Evolutionary conservation across 1,139 yeast species (phyloP), one percentile per base, ranked within the genome.

Genomic region (Kurtzmaniella quercitrusa): DNA sequence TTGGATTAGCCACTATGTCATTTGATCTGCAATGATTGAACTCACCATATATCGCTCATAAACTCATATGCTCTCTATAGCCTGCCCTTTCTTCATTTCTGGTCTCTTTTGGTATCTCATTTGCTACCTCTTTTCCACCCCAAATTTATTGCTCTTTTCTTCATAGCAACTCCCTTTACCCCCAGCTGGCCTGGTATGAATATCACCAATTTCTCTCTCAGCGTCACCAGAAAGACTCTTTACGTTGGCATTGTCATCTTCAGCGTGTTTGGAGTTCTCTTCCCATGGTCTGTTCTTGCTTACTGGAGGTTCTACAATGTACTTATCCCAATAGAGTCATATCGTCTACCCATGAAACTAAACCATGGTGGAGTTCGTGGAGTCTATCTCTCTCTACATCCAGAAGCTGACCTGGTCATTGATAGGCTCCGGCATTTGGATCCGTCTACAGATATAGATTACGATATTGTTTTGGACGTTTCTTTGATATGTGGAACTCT

Each of bases 281-380:
- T 61, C 7, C 68, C 70, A 3, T 41, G 64, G 8, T 54, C 68
- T 11, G 41, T 60, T 3, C 34, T 63, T 16, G 53, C 66, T 2
- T 65, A 65, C 44, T 39, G 54, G 21, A 52, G 62, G 17, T 65
- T 65, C 44, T 63, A 61, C 43, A 46, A 51, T 19, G 46, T 56
- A 0, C 47, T 65, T 15, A 56, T 65, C 1, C 69, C 69, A 1
- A 39, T 50, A 19, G 51, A 50, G 9, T 41, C 44, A 3, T 41
- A 38, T 18, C 11, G 19, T 11, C 19, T 41, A 12, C 44, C 44
- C 6, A 19, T 27, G 10, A 14, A 18, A 34, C 4, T 40, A 27
- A 6, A 14, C 8, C 41, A 21, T 5, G 8, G 4, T 21, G 8
- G 8, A 4, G 8, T 5, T 21, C 23, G 23, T 21, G 23, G 8